Conservation (phyloP, 2,329 filamentous ascomycete genomes). For the Laburnicola sp. region DNA sequence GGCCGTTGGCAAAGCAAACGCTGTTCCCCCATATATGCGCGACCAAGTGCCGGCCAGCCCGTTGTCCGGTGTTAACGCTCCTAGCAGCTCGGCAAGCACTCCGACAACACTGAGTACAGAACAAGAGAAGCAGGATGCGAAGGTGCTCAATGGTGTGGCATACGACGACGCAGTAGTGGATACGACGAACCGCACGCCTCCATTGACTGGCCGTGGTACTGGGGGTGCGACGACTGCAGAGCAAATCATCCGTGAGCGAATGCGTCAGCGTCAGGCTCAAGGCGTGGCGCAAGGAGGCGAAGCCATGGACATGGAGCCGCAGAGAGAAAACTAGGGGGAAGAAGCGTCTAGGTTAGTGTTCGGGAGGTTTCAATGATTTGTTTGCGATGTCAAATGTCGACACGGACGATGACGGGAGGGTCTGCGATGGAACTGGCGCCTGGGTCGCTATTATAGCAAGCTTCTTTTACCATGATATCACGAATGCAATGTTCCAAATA, state of each 20-base stretch:
- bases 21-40: slow-evolving; percentile 39
- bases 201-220: slow-evolving; percentile 30
- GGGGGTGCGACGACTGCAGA: slow-evolving; percentile 61
- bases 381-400: slow-evolving; percentile 1
- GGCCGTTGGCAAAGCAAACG: slow-evolving; percentile 59
- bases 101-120: slow-evolving; percentile 37
- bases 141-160: slow-evolving; percentile 52
- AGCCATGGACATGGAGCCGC: slow-evolving; percentile 28
- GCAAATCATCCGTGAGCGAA: slow-evolving; percentile 62
- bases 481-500: neutral
- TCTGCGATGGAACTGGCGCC: slow-evolving; percentile 2
- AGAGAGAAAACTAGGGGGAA: slow-evolving; percentile 20
- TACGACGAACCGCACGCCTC: slow-evolving; percentile 43
- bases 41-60: slow-evolving; percentile 37
- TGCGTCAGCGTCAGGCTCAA: slow-evolving; percentile 26
- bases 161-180: slow-evolving; percentile 49
- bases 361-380: neutral
- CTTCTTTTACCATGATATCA: slow-evolving; percentile 6
- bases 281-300: slow-evolving; percentile 21
- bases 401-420: neutral
- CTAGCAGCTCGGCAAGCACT: slow-evolving; percentile 33
- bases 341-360: neutral
- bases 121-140: slow-evolving; percentile 46
- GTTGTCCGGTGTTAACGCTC: slow-evolving; percentile 35
- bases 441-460: slow-evolving; percentile 3